Evolutionary conservation across 1,284 basidiomycete genomes (phyloP), one percentile per base, ranked within the genome.

Genomic region (Trametes versicolor): DNA sequence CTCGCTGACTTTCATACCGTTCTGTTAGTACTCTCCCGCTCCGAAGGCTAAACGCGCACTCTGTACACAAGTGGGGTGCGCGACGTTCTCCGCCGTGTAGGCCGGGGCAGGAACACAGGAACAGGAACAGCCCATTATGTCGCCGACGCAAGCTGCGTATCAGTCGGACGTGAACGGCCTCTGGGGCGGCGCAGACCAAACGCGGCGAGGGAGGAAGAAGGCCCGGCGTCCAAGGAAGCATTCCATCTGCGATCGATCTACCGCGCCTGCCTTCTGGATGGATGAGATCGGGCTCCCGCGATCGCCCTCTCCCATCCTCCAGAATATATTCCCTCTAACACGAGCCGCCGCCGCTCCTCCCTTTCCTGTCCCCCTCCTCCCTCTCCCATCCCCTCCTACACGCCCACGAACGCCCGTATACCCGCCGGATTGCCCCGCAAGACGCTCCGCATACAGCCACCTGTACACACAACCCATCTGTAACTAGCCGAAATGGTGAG

Each of bases 401-500:
- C 50, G 15, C 17, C 27, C 6, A 12, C 29, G 41, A n/a, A 2
- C 8, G 2, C 10, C 45, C 45, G 45, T 25, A 48, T 21, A 45
- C n/a, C 43, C 15, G 9, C 45, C 45, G 8, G 21, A 23, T 25
- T 48, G 12, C 19, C 43, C 21, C 17, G 43, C 17, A 23, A 27
- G 15, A 49, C 32, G 19, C 50, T 7, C 32, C 32, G 29, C 19
- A 49, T 49, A 25, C 27, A 48, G 25, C 10, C 48, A 49, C 27
- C 10, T n/a, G 4, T 12, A 29, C 7, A 10, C 15, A 27, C 48
- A 3, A 10, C 25, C 12, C 25, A 15, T 12, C 3, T 15, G 2
- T 17, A 6, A 27, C 23, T 2, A 27, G 12, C 39, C 34, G 57
- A 45, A 32, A 57, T 62, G 61, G 61, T 62, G 37, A 39, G 59